Percentiles rank a stretch among this genome's conserved stretches.
Conservation (phyloP, 129 eudicot genomes). For the Artemisia argyi region DNA sequence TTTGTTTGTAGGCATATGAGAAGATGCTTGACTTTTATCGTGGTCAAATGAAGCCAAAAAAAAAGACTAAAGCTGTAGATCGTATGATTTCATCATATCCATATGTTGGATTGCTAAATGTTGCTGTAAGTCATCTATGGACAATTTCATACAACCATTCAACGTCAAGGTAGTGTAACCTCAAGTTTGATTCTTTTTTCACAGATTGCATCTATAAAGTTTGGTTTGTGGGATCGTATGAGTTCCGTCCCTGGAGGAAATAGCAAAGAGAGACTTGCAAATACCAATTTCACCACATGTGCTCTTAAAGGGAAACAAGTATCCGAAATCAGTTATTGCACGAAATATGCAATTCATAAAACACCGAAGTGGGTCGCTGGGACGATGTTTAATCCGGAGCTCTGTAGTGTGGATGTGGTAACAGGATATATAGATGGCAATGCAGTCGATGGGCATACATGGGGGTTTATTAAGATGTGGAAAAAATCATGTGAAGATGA, state of each 20-base stretch:
- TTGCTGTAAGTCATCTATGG: background rate
- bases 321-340: too few species aligned
- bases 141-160: background rate
- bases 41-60: background rate
- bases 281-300: too few species aligned
- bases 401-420: constrained; percentile 21
- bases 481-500: constrained; percentile 52
- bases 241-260: constrained; percentile 2
- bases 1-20: too few species aligned
- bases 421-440: constrained; percentile 22
- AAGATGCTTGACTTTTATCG: too few species aligned
- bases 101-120: too few species aligned
- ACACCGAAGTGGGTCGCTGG: background rate
- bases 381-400: constrained; percentile 32
- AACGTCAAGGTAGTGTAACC: background rate
- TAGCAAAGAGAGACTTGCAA: too few species aligned
- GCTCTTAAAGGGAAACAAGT: too few species aligned
- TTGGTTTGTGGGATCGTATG: constrained; percentile 78
- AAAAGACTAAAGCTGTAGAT: background rate
- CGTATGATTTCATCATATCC: too few species aligned
- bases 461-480: constrained; percentile 69
- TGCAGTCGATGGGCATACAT: constrained; percentile 39
- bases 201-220: constrained; percentile 74
- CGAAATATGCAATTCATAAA: too few species aligned
- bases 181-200: constrained; percentile 8